Conservation (phyloP, 2,329 filamentous ascomycete genomes). For the Aspergillus melleus region DNA sequence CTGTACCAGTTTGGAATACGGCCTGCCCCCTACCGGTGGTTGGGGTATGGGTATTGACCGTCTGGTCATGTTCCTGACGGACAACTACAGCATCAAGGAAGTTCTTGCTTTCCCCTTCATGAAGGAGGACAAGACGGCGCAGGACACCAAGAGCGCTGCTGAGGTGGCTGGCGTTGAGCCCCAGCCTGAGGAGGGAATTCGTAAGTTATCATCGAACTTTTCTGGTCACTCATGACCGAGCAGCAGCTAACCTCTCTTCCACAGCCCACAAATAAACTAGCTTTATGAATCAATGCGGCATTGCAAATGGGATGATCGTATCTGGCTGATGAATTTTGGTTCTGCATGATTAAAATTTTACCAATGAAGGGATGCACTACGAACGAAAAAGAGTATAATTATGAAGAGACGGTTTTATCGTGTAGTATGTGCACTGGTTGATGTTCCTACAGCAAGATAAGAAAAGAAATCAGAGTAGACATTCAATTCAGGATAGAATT, state of each 20-base stretch:
- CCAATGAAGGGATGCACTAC: constrained; percentile 22
- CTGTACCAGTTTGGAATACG: constrained; percentile 84
- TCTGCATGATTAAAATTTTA: constrained; percentile 20
- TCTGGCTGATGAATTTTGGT: constrained; percentile 19
- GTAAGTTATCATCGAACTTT: constrained; percentile 32
- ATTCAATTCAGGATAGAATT: neutral
- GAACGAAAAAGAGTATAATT: neutral
- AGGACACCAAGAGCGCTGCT: constrained; percentile 54
- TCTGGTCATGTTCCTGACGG: constrained; percentile 90
- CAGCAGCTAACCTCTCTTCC: constrained; percentile 21
- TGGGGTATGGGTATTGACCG: constrained; percentile 97
- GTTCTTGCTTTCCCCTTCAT: constrained; percentile 97
- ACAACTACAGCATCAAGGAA: constrained; percentile 95
- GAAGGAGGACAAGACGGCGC: constrained; percentile 72
- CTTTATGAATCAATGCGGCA: neutral
- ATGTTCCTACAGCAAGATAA: neutral
- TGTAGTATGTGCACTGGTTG: neutral
- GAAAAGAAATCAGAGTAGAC: neutral
- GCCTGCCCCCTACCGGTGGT: constrained; percentile 88
- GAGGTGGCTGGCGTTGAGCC: constrained; percentile 64
- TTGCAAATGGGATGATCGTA: constrained; percentile 7
- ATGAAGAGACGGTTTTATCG: neutral
- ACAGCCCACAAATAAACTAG: constrained; percentile 35
- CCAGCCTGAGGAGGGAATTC: constrained; percentile 61
- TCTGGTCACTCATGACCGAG: neutral